Base-by-base conservation (phyloP, 2,329 filamentous ascomycete species). In the Penicillium digitatum region DNA sequence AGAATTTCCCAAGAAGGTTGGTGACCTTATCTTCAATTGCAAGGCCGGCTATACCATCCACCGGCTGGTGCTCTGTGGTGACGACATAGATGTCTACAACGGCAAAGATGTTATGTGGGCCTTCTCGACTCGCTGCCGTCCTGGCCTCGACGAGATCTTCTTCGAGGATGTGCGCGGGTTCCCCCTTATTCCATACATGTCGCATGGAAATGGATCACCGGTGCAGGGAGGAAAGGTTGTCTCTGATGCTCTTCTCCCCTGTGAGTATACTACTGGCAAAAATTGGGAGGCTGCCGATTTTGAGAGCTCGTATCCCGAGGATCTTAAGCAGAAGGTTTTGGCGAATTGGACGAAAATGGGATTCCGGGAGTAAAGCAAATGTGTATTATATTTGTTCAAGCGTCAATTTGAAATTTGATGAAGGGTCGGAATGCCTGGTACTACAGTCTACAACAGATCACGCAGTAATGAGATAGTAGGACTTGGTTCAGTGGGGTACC, bases 11-110 rank as follows among this genome's bases (percentile, higher is more conserved):
- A 67, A 70, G 40, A 63, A 62, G 22, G 62, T 81, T 11, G 79
- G 78, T 0, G 71, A 79, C 38, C 18, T 79, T 1, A 63, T 80
- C 5, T 71, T 71, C 53, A 63, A 66, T 34, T 59, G 74, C 50
- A 81, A 80, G 65, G 69, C 69, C 11, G 73, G 74, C 7, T 72
- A 71, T 39, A 69, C 69, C 0, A 76, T 80, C 44, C 75, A 81
- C 52, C 72, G 76, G 0, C 53, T 81, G 7, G 57, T 80, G 0
- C 60, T 82, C 0, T 72, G 79, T 0, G 79, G 79, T 1, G 76
- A 79, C 1, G 79, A 82, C 48, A 77, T 82, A 49, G 78, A 81
- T 46, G 67, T 77, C 0, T 78, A 78, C 56, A 59, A 77, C 45
- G 59, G 58, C 11, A 75, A 76, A 43, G 76, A 81, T 31, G 74